Percentiles rank a stretch among this genome's conserved stretches.
Conservation (phyloP, 2,329 filamentous ascomycete genomes). For the Fusarium mexicanum region DNA sequence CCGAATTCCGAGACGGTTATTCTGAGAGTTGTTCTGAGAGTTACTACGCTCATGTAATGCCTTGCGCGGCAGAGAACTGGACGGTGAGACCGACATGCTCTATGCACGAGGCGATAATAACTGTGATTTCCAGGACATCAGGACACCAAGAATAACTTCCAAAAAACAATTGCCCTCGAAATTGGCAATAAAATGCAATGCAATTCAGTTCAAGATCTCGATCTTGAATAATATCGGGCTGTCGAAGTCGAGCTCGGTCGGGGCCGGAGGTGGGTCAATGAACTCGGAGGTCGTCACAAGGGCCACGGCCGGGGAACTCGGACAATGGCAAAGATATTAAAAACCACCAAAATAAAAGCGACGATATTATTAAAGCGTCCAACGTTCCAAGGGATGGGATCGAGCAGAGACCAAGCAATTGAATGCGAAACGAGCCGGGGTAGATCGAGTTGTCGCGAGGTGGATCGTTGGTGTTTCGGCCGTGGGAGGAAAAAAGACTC, state of each 20-base stretch:
- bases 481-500: slow-evolving; percentile 14
- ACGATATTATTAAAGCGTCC: slow-evolving; percentile 28
- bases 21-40: slow-evolving; percentile 45
- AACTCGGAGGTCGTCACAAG: slow-evolving; percentile 18
- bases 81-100: slow-evolving; percentile 48
- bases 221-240: slow-evolving; percentile 8
- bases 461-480: slow-evolving; percentile 32
- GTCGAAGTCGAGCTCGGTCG: slow-evolving; percentile 11
- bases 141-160: slow-evolving; percentile 4
- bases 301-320: slow-evolving; percentile 14
- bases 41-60: slow-evolving; percentile 43
- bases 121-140: slow-evolving; percentile 37
- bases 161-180: slow-evolving; percentile 7
- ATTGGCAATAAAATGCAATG: slow-evolving; percentile 14
- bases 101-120: slow-evolving; percentile 40
- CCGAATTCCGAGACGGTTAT: slow-evolving; percentile 49
- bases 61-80: slow-evolving; percentile 44
- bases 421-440: slow-evolving; percentile 28
- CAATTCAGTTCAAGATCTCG: slow-evolving; percentile 1
- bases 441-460: slow-evolving; percentile 26
- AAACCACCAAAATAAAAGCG: slow-evolving; percentile 1
- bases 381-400: slow-evolving; percentile 3
- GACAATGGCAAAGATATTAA: slow-evolving; percentile 29
- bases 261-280: slow-evolving; percentile 33
- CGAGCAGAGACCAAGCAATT: slow-evolving; percentile 3